Conservation (phyloP, 805 yeast genomes). For the Saccharomycopsis sp. region DNA sequence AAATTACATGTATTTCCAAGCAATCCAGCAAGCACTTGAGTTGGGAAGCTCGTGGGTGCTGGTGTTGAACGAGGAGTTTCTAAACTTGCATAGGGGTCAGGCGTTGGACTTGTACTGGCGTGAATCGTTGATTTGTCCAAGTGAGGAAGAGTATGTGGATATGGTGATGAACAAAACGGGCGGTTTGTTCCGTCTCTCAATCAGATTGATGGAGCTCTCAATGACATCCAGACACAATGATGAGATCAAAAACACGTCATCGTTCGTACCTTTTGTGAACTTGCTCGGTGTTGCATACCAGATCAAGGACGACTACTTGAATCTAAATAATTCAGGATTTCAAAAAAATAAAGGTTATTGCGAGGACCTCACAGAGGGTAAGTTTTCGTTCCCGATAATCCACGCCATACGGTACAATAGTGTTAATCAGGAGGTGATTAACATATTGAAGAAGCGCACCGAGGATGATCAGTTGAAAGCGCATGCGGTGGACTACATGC, state of each 20-base stretch:
- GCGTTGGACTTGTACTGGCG: conserved; percentile 88
- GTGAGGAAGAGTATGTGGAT: conserved; percentile 51
- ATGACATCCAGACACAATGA: conserved; percentile 6
- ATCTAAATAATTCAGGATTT: conserved; percentile 45
- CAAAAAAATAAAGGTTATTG: conserved; percentile 64
- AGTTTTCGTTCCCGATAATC: conserved; percentile 77
- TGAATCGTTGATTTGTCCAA: conserved; percentile 51
- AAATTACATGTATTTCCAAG: conserved; percentile 70
- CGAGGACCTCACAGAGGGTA: conserved; percentile 87
- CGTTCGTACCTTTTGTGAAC: conserved; percentile 56
- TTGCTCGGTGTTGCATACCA: conserved; percentile 78
- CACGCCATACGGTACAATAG: conserved; percentile 42
- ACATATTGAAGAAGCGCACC: conserved; percentile 47
- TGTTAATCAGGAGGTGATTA: conserved; percentile 34
- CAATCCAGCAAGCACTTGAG: conserved; percentile 42
- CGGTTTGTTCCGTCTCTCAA: conserved; percentile 72
- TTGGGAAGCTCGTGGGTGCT: conserved; percentile 29
- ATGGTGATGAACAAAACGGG: conserved; percentile 91
- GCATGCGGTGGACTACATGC: conserved; percentile 42
- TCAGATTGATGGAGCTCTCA: conserved; percentile 45
- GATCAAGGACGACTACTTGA: conserved; percentile 75
- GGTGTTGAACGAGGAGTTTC: conserved; percentile 61
- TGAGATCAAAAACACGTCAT: conserved; percentile 14
- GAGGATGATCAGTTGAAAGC: conserved; percentile 39
- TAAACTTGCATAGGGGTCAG: conserved; percentile 82